These are phyloP conservation scores for Stevia rebaudiana DNA, from an alignment of 140 eudicot species.

Conservation along the genomic window DNA sequence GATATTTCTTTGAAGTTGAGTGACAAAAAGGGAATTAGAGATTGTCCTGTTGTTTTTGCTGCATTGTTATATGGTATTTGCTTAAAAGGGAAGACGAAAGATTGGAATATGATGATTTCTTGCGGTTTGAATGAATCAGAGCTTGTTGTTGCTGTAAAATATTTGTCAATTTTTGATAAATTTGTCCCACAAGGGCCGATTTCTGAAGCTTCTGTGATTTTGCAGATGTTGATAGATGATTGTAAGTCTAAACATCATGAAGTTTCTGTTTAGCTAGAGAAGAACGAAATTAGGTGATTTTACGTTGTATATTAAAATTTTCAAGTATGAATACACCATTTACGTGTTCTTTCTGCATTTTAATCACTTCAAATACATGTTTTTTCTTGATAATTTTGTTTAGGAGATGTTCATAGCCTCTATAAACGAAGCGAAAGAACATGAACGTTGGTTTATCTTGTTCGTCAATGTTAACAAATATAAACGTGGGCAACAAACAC, in stretches of 20 bases:
- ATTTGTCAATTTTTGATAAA: constrained; percentile 34
- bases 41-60: constrained; percentile 52
- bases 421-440: no score
- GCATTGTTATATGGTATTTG: constrained; percentile 57
- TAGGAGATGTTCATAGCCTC: no score
- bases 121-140: constrained; percentile 49
- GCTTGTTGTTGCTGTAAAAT: constrained; percentile 45
- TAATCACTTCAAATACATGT: background rate
- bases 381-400: no score
- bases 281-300: background rate
- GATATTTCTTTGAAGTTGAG: constrained; percentile 43
- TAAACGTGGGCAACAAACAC: no score
- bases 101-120: constrained; percentile 58
- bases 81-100: constrained; percentile 58
- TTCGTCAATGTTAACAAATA: no score
- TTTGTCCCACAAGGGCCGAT: constrained; percentile 29
- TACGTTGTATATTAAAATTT: constrained; percentile 1
- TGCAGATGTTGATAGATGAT: constrained; percentile 44
- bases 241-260: constrained; percentile 27
- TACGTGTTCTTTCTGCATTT: background rate
- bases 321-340: constrained; percentile 7
- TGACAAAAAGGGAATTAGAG: constrained; percentile 36
- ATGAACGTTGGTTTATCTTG: no score
- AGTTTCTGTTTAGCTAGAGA: constrained; percentile 22
- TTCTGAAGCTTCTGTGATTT: constrained; percentile 44